phyloP scores from a whole-genome alignment of 768 basidiomycete species.

The Termitomyces sp. region DNA sequence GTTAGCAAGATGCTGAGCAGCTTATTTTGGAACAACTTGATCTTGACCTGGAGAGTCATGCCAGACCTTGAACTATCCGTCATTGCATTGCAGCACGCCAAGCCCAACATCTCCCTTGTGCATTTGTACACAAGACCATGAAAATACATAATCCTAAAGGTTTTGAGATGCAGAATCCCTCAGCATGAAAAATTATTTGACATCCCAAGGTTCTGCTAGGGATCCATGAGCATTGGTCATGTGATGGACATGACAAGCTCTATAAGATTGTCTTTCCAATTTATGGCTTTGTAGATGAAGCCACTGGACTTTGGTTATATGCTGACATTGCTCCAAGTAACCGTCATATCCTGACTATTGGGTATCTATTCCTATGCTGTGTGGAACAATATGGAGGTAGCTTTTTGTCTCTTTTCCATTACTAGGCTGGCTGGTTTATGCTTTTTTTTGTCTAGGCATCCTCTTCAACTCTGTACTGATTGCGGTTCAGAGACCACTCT shows the following conservation, averaged over 20 bases:
- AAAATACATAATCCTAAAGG: too few species aligned
- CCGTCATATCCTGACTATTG: not conserved
- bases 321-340: slow-evolving; percentile 11
- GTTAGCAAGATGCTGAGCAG: not conserved
- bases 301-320: slow-evolving; percentile 1
- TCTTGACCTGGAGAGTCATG: not conserved
- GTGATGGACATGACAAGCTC: slow-evolving; percentile 8
- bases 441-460: not conserved
- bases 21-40: not conserved
- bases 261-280: slow-evolving; percentile 33
- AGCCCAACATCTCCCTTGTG: not conserved
- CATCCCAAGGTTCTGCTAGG: slow-evolving; percentile 29
- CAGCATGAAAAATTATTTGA: slow-evolving; percentile 1
- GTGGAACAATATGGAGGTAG: slow-evolving; percentile 27
- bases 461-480: slow-evolving; percentile 21
- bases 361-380: slow-evolving; percentile 21
- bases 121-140: not conserved
- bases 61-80: not conserved
- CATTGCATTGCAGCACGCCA: not conserved
- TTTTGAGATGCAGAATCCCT: too few species aligned
- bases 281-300: slow-evolving; percentile 17
- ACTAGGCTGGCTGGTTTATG: too few species aligned
- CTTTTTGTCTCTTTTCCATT: too few species aligned
- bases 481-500: slow-evolving; percentile 32
- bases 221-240: not conserved